Base-by-base conservation (phyloP, 306 rosid species). In the Vicia villosa region DNA sequence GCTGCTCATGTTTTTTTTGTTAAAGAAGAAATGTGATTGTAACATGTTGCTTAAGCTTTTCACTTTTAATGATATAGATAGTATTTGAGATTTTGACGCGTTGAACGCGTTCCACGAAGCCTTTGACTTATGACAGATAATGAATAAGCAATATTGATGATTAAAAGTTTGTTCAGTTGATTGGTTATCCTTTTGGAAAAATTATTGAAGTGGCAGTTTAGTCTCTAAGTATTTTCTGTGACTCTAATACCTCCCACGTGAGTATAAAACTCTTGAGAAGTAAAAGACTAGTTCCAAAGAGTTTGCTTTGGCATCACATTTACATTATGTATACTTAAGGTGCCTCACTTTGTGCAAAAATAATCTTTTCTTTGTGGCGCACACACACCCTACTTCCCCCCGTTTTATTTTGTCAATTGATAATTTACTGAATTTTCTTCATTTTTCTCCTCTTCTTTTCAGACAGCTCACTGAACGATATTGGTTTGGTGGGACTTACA, bases 401-500 rank as follows among this genome's bases (percentile, higher is more conserved):
- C 24, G 30, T 65, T 55, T 71, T 55, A 63, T 66, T 78, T 57
- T 58, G 21, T 59, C 26, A 58, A 21, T 57, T 16, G 54, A 16
- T 45, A 54, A 42, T 52, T 73, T 43, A 43, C n/a, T 68, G 42
- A 56, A 6, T 54, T 56, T 63, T 63, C 37, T 20, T 34, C 16
- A 6, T 73, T 55, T 64, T 34, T 3, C 13, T 32, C 49, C 37
- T 43, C 58, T 38, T 42, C 49, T 51, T 50, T 88, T 84, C 96
- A 94, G 97, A 83, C 32, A 42, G 66, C 41, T 61, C 74, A 51
- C 62, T 88, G 83, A 36, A 66, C 73, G 69, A 26, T 55, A 78
- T 90, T 74, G 92, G 96, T 50, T 77, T 69, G 64, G 79, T 32
- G 75, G 82, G 72, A 10, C 67, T 46, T 63, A 10, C 69, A 72